Evolutionary conservation across 148 eudicot species (phyloP), one percentile per base, ranked within the genome.

Genomic region (Silene uniflora): DNA sequence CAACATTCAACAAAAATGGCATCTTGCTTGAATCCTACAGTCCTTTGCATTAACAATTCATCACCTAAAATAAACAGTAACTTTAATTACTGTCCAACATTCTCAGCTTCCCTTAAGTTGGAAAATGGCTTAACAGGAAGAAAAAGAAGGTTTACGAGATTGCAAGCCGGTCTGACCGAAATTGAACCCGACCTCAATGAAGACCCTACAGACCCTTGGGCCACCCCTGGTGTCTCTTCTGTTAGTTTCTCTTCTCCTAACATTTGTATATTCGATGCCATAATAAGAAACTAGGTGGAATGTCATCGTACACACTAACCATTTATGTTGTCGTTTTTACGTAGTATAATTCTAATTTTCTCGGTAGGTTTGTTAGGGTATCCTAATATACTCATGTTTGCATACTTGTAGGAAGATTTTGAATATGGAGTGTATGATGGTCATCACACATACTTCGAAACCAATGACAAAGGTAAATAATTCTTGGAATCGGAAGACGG

Each of bases 131-230:
- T 2, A 52, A 74, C 2, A 5, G 35, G 14, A 35, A 42, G 54
- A 25, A 59, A 32, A 55, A 71, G 72, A 32, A 32, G 70, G 5
- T 70, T 49, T 4, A 64, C 79, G 7, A 80, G 59, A 32, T 44
- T 80, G 52, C 29, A 47, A 32, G 93, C 90, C 27, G 93, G 93
- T 56, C 59, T 93, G 47, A 74, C 98, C 6, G 89, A 91, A 46
- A 86, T 93, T 23, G 98, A 93, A 73, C 90, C 92, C 5, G 98
- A 93, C 24, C 79, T 93, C 55, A 91, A 91, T 74, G 98, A 93
- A 78, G 98, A 93, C 59, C 92, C 92, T 1, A 83, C 24, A 23
- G 98, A 93, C 72, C 86, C 89, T 35, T 88, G 96, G 96, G 89
- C 77, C 14, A 93, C 92, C 16, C 80, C 78, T 64, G 88, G 96